These are phyloP conservation scores for Raffaelea deltoideospora DNA, from an alignment of 2,329 filamentous ascomycete genomes.

Conservation along the genomic window DNA sequence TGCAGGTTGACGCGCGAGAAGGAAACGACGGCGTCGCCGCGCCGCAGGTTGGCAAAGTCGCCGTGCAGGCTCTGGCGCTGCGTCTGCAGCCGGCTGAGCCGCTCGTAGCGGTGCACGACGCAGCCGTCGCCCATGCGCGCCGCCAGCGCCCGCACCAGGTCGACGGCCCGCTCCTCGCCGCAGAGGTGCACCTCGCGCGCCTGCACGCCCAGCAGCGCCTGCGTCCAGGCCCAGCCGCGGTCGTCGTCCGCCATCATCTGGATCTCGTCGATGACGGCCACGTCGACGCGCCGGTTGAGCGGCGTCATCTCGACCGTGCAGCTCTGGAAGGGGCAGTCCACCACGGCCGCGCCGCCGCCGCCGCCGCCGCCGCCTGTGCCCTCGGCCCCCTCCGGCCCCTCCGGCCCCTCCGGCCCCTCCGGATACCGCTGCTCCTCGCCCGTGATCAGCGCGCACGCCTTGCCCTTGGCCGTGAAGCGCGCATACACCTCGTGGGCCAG, in stretches of 20 bases:
- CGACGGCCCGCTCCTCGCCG: constrained; percentile 71
- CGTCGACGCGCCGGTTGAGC: constrained; percentile 48
- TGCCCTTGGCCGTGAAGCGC: constrained; percentile 67
- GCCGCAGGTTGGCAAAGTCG: constrained; percentile 52
- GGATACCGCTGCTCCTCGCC: constrained; percentile 76
- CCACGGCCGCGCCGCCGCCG: constrained; percentile 7
- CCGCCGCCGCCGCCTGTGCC: neutral
- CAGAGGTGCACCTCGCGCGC: constrained; percentile 87
- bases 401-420: constrained; percentile 19
- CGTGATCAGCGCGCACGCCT: constrained; percentile 65
- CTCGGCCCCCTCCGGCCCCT: neutral
- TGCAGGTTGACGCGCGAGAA: constrained; percentile 79
- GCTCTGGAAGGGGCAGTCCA: constrained; percentile 49
- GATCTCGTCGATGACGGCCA: constrained; percentile 95
- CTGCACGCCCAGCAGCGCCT: constrained; percentile 72
- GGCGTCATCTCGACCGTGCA: constrained; percentile 88
- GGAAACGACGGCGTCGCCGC: constrained; percentile 80
- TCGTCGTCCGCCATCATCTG: constrained; percentile 80
- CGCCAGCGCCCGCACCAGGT: constrained; percentile 63
- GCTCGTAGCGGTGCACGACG: constrained; percentile 66
- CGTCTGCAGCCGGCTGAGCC: constrained; percentile 62
- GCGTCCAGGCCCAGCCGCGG: constrained; percentile 89
- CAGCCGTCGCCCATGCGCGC: constrained; percentile 69
- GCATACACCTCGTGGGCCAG: constrained; percentile 90
- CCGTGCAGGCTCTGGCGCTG: constrained; percentile 48